Evolutionary conservation across 257 asterid genomes (phyloP).

Genomic region (Craterostigma plantagineum): DNA sequence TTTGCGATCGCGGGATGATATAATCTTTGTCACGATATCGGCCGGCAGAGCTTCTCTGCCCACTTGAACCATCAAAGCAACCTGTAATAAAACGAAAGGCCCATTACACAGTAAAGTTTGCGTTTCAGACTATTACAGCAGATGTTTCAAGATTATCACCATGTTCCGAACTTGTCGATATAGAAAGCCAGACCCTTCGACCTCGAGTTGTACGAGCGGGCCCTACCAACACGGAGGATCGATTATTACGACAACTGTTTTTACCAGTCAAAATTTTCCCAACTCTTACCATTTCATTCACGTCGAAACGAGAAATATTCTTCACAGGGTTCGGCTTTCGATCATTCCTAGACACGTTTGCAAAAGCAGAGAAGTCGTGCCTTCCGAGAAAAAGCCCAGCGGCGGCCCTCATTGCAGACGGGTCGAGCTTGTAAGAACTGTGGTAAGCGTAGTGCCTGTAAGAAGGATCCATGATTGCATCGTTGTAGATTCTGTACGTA

Average conservation of each 20-base stretch:
- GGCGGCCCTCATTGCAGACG: slow-evolving; percentile 55
- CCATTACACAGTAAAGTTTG: neutral
- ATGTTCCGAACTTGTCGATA: slow-evolving; percentile 92
- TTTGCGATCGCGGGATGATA: slow-evolving; percentile 60
- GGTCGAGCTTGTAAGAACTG: slow-evolving; percentile 46
- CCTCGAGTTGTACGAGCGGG: slow-evolving; percentile 68
- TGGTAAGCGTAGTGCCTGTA: slow-evolving; percentile 64
- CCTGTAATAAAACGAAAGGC: slow-evolving; percentile 20
- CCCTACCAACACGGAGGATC: slow-evolving; percentile 29
- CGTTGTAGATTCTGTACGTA: slow-evolving; percentile 54
- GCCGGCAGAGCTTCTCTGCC: slow-evolving; percentile 72
- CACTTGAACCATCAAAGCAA: slow-evolving; percentile 74
- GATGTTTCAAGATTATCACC: slow-evolving; percentile 30
- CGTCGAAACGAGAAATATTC: slow-evolving; percentile 47
- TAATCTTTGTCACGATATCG: slow-evolving; percentile 39
- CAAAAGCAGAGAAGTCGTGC: slow-evolving; percentile 80
- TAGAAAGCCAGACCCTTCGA: slow-evolving; percentile 86
- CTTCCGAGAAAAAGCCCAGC: slow-evolving; percentile 56
- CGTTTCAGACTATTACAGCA: neutral
- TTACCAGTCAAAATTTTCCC: neutral
- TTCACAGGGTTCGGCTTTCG: slow-evolving; percentile 57
- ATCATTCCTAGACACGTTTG: slow-evolving; percentile 56
- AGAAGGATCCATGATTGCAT: slow-evolving; percentile 64
- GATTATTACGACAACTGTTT: neutral
- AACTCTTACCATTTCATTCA: slow-evolving; percentile 45